Evolutionary conservation across 1,139 yeast genomes (phyloP), one percentile per base, ranked within the genome.

Genomic region (Magnusiomyces ingens): DNA sequence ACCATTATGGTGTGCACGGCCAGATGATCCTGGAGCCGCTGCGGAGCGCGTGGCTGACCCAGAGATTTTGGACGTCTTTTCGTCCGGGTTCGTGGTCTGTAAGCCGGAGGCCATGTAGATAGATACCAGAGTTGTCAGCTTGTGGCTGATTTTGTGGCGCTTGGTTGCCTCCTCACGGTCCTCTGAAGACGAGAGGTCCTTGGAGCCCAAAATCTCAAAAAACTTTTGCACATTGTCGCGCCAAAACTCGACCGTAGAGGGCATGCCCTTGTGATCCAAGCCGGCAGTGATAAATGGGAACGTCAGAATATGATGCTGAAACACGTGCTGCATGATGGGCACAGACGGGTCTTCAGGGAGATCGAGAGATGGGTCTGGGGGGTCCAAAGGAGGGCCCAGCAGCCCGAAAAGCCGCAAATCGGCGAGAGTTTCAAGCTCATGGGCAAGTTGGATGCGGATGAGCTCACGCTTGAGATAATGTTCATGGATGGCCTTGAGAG

Each of bases 391-490:
- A 8, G 75, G 74, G 0, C 97, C 97, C 60, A 91, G 77, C 51
- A 75, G 67, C 53, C 84, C 74, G 56, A 89, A 71, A 49, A 90
- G 81, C 42, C 78, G 69, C 52, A 81, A 77, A 57, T 81, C 80
- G 53, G 81, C 77, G 51, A 90, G 71, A 37, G 69, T 67, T 42
- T 72, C 78, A 46, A 89, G 73, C 67, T 91, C 98, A 6, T 75
- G 67, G 26, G 76, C 75, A 41, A 90, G 69, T 62, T 86, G 79
- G 15, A 77, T 72, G 58, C 81, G 79, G 37, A 91, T 71, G 40
- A 91, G 74, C 67, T 85, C 90, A 62, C 94, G 81, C 69, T 91
- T 91, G 54, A 91, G 75, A 66, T 86, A 87, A 63, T 91, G 97
- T 68, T 88, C 95, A 64, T 87, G 85, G 0, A 78, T 47, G n/a